Evolutionary conservation across 2,329 filamentous ascomycete genomes (phyloP), one percentile per base, ranked within the genome.

Genomic region (Colletotrichum tropicicola): DNA sequence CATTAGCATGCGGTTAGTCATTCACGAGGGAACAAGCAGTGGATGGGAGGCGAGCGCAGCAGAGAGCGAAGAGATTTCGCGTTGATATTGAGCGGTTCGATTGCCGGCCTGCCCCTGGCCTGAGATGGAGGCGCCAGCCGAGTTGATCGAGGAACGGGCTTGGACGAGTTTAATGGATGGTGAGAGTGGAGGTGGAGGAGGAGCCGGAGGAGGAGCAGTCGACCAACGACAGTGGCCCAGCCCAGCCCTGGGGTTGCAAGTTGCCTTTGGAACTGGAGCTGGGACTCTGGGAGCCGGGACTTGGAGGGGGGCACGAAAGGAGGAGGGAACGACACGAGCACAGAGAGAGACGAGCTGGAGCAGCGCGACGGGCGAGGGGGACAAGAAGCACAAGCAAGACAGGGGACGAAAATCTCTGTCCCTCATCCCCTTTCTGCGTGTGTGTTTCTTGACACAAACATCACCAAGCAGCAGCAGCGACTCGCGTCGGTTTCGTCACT

Each of bases 1-100:
- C 61, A n/a, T 32, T 51, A 27, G 35, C 37, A 27, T 35, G 27
- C 45, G 61, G 37, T 49, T 65, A 61, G 48, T 61, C 32, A n/a
- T n/a, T n/a, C n/a, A n/a, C n/a, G n/a, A n/a, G n/a, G n/a, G n/a
- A n/a, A n/a, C n/a, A n/a, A n/a, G n/a, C n/a, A n/a, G n/a, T n/a
- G n/a, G n/a, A n/a, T n/a, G n/a, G n/a, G n/a, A n/a, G n/a, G n/a
- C n/a, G n/a, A n/a, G n/a, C n/a, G n/a, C n/a, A n/a, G n/a, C n/a
- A n/a, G n/a, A n/a, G n/a, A n/a, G n/a, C n/a, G n/a, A n/a, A n/a
- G n/a, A n/a, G n/a, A n/a, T n/a, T n/a, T n/a, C n/a, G 55, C 28
- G 41, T 23, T 27, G 39, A 44, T 56, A 44, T 27, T 25, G 44
- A 12, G 23, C 45, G 12, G 45, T 28, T 28, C n/a, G 41, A 45